Base-by-base conservation (phyloP, 1,284 basidiomycete species). In the Sporisorium scitamineum region DNA sequence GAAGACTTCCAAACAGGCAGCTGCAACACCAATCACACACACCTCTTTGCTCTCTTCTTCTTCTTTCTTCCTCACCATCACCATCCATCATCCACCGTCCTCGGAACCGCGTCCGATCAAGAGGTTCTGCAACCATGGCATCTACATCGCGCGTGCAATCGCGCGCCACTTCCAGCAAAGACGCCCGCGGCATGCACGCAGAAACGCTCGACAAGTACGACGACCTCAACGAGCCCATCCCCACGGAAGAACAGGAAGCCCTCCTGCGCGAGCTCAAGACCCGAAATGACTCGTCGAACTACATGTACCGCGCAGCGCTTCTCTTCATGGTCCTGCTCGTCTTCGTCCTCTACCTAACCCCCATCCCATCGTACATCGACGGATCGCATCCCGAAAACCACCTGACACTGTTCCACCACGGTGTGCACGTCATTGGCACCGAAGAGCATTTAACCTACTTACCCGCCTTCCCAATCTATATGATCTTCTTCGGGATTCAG, bases 371-470 rank as follows among this genome's bases (percentile, higher is more conserved):
- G 11, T 85, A 84, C 68, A 61, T 81, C 34, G 54, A 66, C 31
- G 82, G 82, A 16, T 73, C 79, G 29, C 84, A 85, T 54, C 80
- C 83, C 0, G 80, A 83, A 54, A 85, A 78, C 62, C 83, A 85
- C 58, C 56, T 82, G 6, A 77, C 78, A 14, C 74, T 85, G 29
- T 81, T 82, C 63, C 70, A 80, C 34, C 72, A 76, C 52, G 70
- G 66, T 31, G 70, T 80, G 13, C 60, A 79, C 54, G 67, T 74
- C 22, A 70, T 83, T n/a, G 80, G 77, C 41, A 82, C 80, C 26
- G 75, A 80, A 48, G 80, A 83, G 7, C 82, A 85, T 53, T 60
- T 85, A 14, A 80, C 79, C 45, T 81, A 81, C 45, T 76, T 85
- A 37, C 84, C 84, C 18, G 83, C 81, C 0, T 77, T 79, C 42